Conservation (phyloP, 1,139 yeast species). For the Schwanniomyces etchellsii region DNA sequence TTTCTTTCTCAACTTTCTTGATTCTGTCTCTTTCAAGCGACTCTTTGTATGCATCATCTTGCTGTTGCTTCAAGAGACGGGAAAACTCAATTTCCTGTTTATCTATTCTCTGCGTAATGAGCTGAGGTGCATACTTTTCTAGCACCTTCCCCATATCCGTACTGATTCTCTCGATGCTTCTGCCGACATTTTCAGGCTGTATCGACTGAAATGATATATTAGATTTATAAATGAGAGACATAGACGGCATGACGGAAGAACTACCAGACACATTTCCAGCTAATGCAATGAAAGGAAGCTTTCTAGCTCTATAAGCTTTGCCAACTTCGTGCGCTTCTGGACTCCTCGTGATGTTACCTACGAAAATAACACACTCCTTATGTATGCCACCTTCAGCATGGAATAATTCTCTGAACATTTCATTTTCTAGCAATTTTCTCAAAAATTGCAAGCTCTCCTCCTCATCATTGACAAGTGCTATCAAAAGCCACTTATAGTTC, state of each 20-base stretch:
- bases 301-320: slow-evolving; percentile 29
- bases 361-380: slow-evolving; percentile 36
- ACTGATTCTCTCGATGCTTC: slow-evolving; percentile 22
- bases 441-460: slow-evolving; percentile 22
- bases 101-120: slow-evolving; percentile 45
- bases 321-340: slow-evolving; percentile 53
- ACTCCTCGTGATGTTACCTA: slow-evolving; percentile 29
- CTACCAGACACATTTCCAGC: slow-evolving; percentile 47
- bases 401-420: slow-evolving; percentile 26
- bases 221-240: slow-evolving; percentile 45
- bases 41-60: slow-evolving; percentile 50
- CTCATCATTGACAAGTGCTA: slow-evolving; percentile 34
- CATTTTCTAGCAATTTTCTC: slow-evolving; percentile 20
- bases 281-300: slow-evolving; percentile 42
- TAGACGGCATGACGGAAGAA: slow-evolving; percentile 45
- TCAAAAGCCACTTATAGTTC: slow-evolving; percentile 41
- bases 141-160: slow-evolving; percentile 30
- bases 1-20: slow-evolving; percentile 28
- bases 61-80: slow-evolving; percentile 47
- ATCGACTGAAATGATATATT: slow-evolving; percentile 23
- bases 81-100: slow-evolving; percentile 49
- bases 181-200: slow-evolving; percentile 12
- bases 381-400: slow-evolving; percentile 28
- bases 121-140: slow-evolving; percentile 46
- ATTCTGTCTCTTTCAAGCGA: slow-evolving; percentile 42